Conservation (phyloP, 345 rosid genomes). For the Limnanthes douglasii region DNA sequence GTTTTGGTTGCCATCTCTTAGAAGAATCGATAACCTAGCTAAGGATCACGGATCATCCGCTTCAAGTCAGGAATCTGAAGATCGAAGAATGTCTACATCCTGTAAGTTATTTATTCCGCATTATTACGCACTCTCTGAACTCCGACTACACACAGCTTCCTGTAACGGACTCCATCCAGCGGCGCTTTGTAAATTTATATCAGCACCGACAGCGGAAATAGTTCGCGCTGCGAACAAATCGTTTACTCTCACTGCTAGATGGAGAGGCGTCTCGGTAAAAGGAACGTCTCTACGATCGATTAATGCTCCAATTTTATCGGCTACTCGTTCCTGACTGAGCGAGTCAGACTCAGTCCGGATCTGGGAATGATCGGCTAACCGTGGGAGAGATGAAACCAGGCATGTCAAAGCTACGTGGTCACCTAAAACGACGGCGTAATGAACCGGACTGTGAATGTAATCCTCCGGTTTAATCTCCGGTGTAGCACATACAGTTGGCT, state of each 20-base stretch:
- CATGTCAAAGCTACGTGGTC: slow-evolving; percentile 59
- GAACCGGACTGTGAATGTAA: slow-evolving; percentile 75
- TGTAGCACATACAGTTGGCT: no score
- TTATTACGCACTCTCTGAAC: no score
- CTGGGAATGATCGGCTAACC: slow-evolving; percentile 42
- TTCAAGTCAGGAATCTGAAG: no score
- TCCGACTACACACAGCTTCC: slow-evolving; percentile 75
- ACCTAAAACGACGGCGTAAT: slow-evolving; percentile 62
- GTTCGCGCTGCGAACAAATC: slow-evolving; percentile 41
- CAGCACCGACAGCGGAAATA: slow-evolving; percentile 64
- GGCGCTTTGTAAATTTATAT: slow-evolving; percentile 67
- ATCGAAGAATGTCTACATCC: no score
- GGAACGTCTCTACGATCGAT: slow-evolving; percentile 91
- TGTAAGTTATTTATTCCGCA: no score
- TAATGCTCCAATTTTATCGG: slow-evolving; percentile 61
- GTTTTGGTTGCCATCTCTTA: no score
- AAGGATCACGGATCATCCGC: no score
- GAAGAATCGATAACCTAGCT: no score
- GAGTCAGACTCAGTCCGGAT: slow-evolving; percentile 68
- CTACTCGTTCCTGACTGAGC: slow-evolving; percentile 37
- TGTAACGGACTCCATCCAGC: slow-evolving; percentile 95
- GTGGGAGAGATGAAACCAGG: slow-evolving; percentile 52
- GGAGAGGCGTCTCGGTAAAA: slow-evolving; percentile 75
- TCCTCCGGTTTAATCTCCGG: slow-evolving; percentile 40
- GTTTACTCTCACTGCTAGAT: slow-evolving; percentile 59